Evolutionary conservation across 768 basidiomycete genomes (phyloP).

Genomic region (Auriscalpium vulgare): DNA sequence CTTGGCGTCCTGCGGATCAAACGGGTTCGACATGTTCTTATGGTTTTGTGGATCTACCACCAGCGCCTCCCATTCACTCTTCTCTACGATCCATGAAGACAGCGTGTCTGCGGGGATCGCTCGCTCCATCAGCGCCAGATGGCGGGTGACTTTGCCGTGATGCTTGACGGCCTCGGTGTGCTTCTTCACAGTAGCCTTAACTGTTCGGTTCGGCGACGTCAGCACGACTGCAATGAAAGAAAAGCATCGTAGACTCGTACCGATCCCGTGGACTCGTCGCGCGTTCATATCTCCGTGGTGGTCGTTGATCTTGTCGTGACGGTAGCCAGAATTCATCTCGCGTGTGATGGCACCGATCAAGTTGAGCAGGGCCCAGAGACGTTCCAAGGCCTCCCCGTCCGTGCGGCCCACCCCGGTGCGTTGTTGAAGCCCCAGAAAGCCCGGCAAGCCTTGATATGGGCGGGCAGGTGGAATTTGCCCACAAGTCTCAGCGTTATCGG

Average conservation of each 20-base stretch:
- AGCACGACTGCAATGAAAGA: background rate
- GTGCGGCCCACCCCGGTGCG: slow-evolving; percentile 7
- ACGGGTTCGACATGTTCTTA: background rate
- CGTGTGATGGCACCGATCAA: background rate
- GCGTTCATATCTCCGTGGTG: background rate
- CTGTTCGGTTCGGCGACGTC: too few species aligned
- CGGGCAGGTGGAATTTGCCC: slow-evolving; percentile 12
- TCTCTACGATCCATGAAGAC: background rate
- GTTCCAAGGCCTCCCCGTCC: background rate
- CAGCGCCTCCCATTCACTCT: background rate
- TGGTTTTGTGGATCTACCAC: background rate
- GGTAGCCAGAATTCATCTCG: slow-evolving; percentile 14
- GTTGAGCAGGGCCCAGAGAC: slow-evolving; percentile 13
- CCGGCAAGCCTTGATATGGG: background rate
- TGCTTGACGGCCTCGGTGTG: too few species aligned
- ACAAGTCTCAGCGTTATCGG: background rate
- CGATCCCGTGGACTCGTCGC: background rate
- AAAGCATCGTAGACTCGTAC: slow-evolving; percentile 10
- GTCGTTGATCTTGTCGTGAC: background rate
- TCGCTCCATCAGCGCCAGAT: too few species aligned
- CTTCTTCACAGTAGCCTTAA: too few species aligned
- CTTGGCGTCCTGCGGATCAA: background rate
- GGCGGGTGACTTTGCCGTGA: too few species aligned
- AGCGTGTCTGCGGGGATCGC: background rate
- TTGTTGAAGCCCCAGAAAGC: slow-evolving; percentile 4